Conservation (phyloP, 306 rosid genomes). For the Rubus parviflorus region DNA sequence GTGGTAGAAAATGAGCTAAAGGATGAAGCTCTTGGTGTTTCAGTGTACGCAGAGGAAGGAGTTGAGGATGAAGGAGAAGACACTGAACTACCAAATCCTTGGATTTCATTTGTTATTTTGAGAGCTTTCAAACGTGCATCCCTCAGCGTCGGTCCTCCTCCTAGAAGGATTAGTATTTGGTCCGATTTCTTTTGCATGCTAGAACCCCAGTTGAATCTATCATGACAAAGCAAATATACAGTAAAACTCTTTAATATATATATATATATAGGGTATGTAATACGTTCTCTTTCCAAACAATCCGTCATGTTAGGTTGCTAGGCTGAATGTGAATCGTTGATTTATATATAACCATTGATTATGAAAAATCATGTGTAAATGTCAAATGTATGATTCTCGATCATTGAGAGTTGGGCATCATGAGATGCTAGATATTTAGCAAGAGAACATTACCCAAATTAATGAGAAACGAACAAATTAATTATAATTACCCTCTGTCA, state of each 20-base stretch:
- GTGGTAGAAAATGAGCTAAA: conserved; percentile 46
- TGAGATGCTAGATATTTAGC: neutral
- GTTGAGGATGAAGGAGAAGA: conserved; percentile 9
- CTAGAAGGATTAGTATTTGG: conserved; percentile 46
- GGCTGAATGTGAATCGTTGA: neutral
- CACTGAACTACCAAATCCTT: conserved; percentile 61
- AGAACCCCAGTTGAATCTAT: conserved; percentile 76
- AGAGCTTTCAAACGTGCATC: conserved; percentile 74
- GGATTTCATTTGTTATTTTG: conserved; percentile 68
- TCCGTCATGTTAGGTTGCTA: neutral
- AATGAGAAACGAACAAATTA: neutral
- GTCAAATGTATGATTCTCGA: neutral
- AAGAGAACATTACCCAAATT: no score
- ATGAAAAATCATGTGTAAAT: neutral
- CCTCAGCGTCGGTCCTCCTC: conserved; percentile 38
- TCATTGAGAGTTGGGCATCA: neutral
- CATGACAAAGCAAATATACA: neutral
- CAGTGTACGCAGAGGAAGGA: conserved; percentile 31
- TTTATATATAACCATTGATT: neutral
- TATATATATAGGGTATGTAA: neutral
- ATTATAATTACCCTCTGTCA: conserved; percentile 51
- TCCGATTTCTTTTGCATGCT: conserved; percentile 64
- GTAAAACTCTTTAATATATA: neutral
- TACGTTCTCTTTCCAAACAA: neutral
- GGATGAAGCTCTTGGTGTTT: conserved; percentile 41